Conservation (phyloP, 371 early-diverging fungal genomes). For the Globomyces sp. region DNA sequence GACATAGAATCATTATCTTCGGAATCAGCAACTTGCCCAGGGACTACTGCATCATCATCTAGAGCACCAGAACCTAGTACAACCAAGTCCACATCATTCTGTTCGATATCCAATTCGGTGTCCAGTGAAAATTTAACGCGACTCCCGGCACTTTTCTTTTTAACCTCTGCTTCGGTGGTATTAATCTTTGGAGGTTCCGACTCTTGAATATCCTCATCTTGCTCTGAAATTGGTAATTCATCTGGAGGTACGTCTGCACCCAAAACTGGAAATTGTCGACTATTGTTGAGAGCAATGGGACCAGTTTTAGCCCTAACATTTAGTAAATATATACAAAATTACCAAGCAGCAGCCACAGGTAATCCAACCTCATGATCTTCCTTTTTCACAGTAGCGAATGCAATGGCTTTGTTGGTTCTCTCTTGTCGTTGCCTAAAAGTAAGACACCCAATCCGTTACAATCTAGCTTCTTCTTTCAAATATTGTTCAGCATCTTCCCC, state of each 20-base stretch:
- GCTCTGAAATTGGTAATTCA: background rate
- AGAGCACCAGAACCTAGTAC: constrained; percentile 14
- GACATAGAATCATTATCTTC: background rate
- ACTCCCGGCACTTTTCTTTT: background rate
- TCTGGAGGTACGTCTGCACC: constrained; percentile 15
- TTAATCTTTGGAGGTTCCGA: background rate
- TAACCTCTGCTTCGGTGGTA: background rate
- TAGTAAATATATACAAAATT: background rate
- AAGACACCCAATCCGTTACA: background rate
- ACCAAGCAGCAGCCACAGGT: constrained; percentile 53
- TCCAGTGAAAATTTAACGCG: too few relatives aligned
- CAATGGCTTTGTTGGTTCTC: constrained; percentile 31
- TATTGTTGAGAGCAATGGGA: constrained; percentile 9
- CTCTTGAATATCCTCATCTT: constrained; percentile 14
- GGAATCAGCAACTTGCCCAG: background rate
- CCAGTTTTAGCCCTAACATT: constrained; percentile 13
- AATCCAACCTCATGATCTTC: constrained; percentile 37
- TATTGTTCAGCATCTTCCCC: constrained; percentile 83
- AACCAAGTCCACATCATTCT: background rate
- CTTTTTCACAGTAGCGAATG: constrained; percentile 37
- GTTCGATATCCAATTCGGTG: too few relatives aligned
- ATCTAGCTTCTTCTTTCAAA: constrained; percentile 56
- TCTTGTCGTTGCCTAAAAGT: background rate
- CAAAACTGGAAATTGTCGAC: background rate
- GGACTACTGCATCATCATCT: constrained; percentile 3